phyloP scores from a whole-genome alignment of 805 yeast species.

The Torulaspora delbrueckii region DNA sequence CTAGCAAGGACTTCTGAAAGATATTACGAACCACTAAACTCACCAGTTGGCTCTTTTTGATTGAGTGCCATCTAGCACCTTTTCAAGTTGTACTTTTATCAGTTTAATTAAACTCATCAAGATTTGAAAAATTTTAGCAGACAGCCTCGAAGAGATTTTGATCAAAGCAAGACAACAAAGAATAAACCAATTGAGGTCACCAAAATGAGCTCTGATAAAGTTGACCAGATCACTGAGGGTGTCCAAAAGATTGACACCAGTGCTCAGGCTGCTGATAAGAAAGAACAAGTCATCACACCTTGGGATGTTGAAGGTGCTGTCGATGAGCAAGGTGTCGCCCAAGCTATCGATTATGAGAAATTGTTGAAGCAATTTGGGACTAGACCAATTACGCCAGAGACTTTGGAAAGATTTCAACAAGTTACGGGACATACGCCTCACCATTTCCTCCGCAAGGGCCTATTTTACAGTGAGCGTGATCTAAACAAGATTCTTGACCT shows the following conservation, averaged over 20 bases:
- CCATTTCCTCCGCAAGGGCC: constrained; percentile 81
- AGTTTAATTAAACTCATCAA: not conserved
- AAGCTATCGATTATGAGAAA: constrained; percentile 87
- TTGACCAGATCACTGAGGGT: constrained; percentile 6
- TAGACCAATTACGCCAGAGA: constrained; percentile 58
- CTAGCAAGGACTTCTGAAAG: too few relatives aligned
- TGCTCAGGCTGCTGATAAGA: constrained; percentile 6
- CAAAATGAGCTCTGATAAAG: constrained; percentile 6
- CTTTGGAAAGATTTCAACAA: constrained; percentile 65
- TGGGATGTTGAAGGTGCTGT: constrained; percentile 99
- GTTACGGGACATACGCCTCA: constrained; percentile 93
- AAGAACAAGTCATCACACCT: constrained; percentile 73
- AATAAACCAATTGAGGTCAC: not conserved
- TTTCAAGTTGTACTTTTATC: not conserved
- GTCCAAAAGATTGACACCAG: constrained; percentile 1
- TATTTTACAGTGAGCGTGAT: constrained; percentile 89
- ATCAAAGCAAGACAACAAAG: not conserved
- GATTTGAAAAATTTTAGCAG: constrained; percentile 10
- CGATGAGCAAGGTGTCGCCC: constrained; percentile 80
- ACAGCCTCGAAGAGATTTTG: not conserved
- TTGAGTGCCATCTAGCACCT: not conserved
- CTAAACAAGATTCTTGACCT: constrained; percentile 71
- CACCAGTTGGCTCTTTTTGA: too few relatives aligned
- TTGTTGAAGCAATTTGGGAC: constrained; percentile 87
- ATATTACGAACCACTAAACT: too few relatives aligned